A percentile compares a stretch with the other conserved stretches of the same genome.
These are phyloP conservation scores for Candida germanica DNA, from an alignment of 805 yeast species.

Conservation along the genomic window DNA sequence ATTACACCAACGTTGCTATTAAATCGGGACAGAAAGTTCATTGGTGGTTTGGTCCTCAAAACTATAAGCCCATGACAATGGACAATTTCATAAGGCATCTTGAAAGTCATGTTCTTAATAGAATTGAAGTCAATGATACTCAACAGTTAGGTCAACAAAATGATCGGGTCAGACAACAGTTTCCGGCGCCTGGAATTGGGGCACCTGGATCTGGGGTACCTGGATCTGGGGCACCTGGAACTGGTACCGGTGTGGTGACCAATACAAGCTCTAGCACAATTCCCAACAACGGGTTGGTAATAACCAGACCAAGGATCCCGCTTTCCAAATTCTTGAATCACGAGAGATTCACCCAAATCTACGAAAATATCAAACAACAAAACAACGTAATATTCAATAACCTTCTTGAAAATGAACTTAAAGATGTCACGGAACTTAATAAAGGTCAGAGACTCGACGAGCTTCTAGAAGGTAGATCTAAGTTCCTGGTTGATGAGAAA, in stretches of 20 bases:
- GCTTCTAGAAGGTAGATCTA: constrained; percentile 30
- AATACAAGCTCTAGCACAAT: too few relatives aligned
- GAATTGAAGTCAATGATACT: neutral
- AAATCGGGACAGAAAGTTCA: constrained; percentile 47
- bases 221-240: neutral
- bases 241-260: too few relatives aligned
- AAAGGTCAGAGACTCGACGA: constrained; percentile 34
- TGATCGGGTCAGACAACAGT: neutral
- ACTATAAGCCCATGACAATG: constrained; percentile 49
- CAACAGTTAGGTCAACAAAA: constrained; percentile 1
- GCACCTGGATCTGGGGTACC: neutral
- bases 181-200: neutral
- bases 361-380: constrained; percentile 22
- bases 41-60: constrained; percentile 69
- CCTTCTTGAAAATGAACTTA: constrained; percentile 24
- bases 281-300: neutral
- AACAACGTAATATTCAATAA: constrained; percentile 19
- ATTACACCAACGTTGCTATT: constrained; percentile 49
- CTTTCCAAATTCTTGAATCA: constrained; percentile 10
- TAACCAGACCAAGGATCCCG: neutral
- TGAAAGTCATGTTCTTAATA: constrained; percentile 7
- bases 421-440: constrained; percentile 33
- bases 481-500: constrained; percentile 21
- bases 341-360: constrained; percentile 29
- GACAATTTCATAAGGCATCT: constrained; percentile 10